These are phyloP conservation scores for Starmerella vaccinii DNA, from an alignment of 805 yeast genomes.

Conservation along the genomic window DNA sequence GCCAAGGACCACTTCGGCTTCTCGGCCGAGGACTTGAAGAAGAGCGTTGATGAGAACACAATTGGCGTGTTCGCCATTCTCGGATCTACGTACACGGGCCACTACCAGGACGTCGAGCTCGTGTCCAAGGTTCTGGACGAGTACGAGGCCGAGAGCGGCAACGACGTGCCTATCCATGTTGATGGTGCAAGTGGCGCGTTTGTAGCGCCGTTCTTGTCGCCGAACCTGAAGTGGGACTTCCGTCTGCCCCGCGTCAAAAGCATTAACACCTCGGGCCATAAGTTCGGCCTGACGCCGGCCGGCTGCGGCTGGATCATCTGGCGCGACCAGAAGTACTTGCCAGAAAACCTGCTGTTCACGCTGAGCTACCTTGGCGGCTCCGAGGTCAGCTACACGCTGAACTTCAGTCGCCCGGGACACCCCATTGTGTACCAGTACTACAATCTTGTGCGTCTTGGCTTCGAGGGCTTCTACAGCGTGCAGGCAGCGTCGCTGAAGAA, in stretches of 20 bases:
- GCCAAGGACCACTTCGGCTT: slow-evolving; percentile 52
- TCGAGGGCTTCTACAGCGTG: slow-evolving; percentile 54
- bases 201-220: slow-evolving; percentile 74
- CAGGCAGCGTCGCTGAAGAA: slow-evolving; percentile 57
- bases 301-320: slow-evolving; percentile 91
- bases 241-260: slow-evolving; percentile 63
- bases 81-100: slow-evolving; percentile 91
- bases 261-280: slow-evolving; percentile 86
- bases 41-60: slow-evolving; percentile 76
- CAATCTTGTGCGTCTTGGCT: slow-evolving; percentile 63
- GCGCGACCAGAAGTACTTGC: slow-evolving; percentile 54
- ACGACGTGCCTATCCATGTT: slow-evolving; percentile 71
- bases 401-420: slow-evolving; percentile 87
- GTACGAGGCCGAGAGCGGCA: slow-evolving; percentile 55
- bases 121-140: slow-evolving; percentile 59
- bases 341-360: slow-evolving; percentile 63
- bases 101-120: slow-evolving; percentile 64
- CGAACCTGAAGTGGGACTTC: slow-evolving; percentile 78
- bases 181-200: slow-evolving; percentile 92
- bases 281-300: slow-evolving; percentile 81
- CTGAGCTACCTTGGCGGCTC: slow-evolving; percentile 78
- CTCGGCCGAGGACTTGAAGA: slow-evolving; percentile 50
- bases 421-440: slow-evolving; percentile 83
- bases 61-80: slow-evolving; percentile 81
- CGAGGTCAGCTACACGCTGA: slow-evolving; percentile 76